A percentile compares a stretch with the other conserved stretches of the same genome.
Evolutionary conservation across 192 early-diverging fungal genomes (phyloP).

Genomic region (Backusella tuberculispora): DNA sequence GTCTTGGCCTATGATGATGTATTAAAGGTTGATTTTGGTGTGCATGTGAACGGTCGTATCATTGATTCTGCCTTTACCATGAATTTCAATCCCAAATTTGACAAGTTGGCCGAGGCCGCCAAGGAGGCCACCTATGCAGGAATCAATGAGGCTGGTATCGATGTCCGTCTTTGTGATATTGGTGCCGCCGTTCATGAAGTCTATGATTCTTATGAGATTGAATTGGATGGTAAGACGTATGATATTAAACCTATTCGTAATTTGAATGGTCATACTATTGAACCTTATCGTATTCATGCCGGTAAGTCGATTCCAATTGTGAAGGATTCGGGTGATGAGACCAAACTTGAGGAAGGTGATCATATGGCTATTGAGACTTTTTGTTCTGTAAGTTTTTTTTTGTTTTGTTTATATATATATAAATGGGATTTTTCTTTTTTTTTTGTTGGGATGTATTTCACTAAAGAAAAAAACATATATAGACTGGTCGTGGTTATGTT

Average conservation of each 20-base stretch:
- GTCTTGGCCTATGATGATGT: constrained; percentile 90
- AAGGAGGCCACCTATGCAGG: constrained; percentile 97
- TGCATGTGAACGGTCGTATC: constrained; percentile 91
- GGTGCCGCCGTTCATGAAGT: constrained; percentile 96
- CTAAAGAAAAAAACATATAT: not conserved
- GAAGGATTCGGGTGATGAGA: constrained; percentile 74
- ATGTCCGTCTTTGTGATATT: constrained; percentile 92
- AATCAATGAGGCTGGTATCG: constrained; percentile 93
- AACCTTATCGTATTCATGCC: constrained; percentile 88
- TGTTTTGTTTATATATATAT: not conserved
- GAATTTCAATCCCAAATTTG: constrained; percentile 90
- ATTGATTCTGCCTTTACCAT: constrained; percentile 95
- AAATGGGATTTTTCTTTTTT: not conserved
- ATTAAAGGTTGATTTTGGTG: constrained; percentile 96
- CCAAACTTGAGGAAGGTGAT: constrained; percentile 97
- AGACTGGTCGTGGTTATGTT: constrained; percentile 90
- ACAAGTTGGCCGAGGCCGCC: constrained; percentile 84
- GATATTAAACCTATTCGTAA: constrained; percentile 96
- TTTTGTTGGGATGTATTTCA: not conserved
- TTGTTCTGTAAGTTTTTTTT: constrained; percentile 60
- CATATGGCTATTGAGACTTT: constrained; percentile 97
- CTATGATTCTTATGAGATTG: constrained; percentile 98
- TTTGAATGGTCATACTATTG: constrained; percentile 95
- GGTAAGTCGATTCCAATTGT: constrained; percentile 97
- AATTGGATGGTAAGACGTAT: constrained; percentile 90